Base-by-base conservation (phyloP, 768 basidiomycete genomes). In the Jaapia argillacea region DNA sequence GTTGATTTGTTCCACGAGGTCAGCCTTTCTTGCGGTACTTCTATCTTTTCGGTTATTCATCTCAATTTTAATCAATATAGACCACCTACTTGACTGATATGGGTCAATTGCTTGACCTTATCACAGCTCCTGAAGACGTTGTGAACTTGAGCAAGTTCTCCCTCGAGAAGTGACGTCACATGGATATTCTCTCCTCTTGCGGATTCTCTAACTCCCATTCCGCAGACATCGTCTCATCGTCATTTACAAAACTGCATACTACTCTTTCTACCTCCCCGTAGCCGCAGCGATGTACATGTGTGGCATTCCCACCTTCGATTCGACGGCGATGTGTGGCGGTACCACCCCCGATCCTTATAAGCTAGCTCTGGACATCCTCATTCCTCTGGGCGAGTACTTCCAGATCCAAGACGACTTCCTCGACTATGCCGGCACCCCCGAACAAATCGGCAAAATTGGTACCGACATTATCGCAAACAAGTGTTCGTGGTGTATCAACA, bases 391-490 rank as follows among this genome's bases (percentile, higher is more conserved):
- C 39, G 92, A 96, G 63, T 99, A 98, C 67, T 97, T 97, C 80
- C 94, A 99, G 65, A 74, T 94, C 47, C 94, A 99, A 64, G 94
- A 98, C 59, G 94, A 98, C 65, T 97, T 82, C 65, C 77, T 98
- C 54, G 96, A 99, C 62, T 96, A 79, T 59, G 81, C 85, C 16
- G 91, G 83, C 3, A 76, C 85, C 5, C 89, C 91, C 0, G 91
- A 92, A 63, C 74, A 85, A 53, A 85, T 96, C 40, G 94, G 94
- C 38, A 98, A 99, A 67, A 80, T 99, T 46, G 96, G 94, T 18
- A 98, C 94, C 13, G 96, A 98, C 61, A 99, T 99, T 55, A 62
- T 97, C 46, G 94, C 98, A 64, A 97, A 97, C 78, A 99, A 99
- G 68, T 98, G 94, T 64, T 85, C 85, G 14, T 99, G 94, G 96